Percentiles rank a stretch among this genome's conserved stretches.
Conservation (phyloP, 257 asterid species). For the Asclepias syriaca region DNA sequence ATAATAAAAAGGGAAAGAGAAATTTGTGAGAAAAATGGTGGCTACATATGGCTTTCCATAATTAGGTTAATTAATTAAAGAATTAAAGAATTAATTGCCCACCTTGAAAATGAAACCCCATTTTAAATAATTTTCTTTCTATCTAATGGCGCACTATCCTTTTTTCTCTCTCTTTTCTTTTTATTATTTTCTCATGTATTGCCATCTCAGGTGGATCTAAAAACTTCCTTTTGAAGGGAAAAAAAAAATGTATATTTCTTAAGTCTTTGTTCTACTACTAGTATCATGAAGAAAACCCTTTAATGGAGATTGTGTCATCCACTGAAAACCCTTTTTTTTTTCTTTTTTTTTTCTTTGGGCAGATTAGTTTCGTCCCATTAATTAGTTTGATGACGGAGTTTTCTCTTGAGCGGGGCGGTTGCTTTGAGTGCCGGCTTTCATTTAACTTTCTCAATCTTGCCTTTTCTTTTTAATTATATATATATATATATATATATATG, state of each 20-base stretch:
- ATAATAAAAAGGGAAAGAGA: too few species aligned
- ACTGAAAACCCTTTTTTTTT: not conserved
- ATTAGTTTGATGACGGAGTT: not conserved
- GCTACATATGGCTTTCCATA: not conserved
- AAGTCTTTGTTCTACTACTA: not conserved
- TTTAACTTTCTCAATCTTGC: conserved; percentile 4
- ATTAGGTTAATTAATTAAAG: not conserved
- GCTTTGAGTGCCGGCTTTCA: conserved; percentile 12
- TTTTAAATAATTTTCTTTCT: not conserved
- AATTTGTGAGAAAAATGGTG: not conserved
- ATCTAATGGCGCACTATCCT: conserved; percentile 10
- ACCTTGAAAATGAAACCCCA: conserved; percentile 1
- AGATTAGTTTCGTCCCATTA: conserved; percentile 2
- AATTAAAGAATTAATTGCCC: not conserved
- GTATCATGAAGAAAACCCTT: conserved; percentile 7
- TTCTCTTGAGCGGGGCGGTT: conserved; percentile 6
- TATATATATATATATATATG: too few species aligned
- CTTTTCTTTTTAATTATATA: not conserved
- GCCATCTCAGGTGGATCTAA: conserved; percentile 16
- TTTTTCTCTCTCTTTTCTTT: too few species aligned
- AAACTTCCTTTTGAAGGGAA: not conserved
- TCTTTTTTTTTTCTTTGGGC: not conserved
- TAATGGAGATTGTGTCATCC: conserved; percentile 29
- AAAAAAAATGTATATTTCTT: not conserved
- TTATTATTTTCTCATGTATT: not conserved